Conservation (phyloP, 306 rosid genomes). For the Dicorynia guianensis region DNA sequence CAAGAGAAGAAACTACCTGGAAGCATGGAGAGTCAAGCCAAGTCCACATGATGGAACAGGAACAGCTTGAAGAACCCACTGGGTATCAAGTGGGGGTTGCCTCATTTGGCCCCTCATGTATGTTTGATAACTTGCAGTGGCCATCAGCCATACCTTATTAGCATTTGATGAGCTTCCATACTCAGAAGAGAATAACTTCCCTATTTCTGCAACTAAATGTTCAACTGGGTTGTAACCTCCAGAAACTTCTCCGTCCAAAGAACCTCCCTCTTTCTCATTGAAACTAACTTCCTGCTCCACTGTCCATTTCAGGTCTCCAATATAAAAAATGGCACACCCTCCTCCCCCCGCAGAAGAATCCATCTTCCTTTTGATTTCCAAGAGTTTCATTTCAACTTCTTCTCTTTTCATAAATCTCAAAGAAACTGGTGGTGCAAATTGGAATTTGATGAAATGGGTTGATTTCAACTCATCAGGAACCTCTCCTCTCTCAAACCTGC, state of each 20-base stretch:
- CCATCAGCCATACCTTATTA: constrained; percentile 71
- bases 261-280: constrained; percentile 44
- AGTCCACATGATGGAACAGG: constrained; percentile 89
- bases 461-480: constrained; percentile 71
- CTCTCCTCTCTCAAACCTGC: constrained; percentile 66
- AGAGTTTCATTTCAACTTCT: constrained; percentile 61
- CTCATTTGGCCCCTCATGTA: constrained; percentile 81
- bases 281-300: constrained; percentile 27
- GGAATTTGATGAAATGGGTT: constrained; percentile 57
- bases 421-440: constrained; percentile 56
- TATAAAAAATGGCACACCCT: constrained; percentile 58
- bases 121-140: constrained; percentile 76
- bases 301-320: constrained; percentile 81
- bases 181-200: constrained; percentile 60
- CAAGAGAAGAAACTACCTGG: constrained; percentile 56
- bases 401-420: constrained; percentile 67
- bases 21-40: constrained; percentile 75
- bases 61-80: constrained; percentile 87
- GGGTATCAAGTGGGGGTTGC: constrained; percentile 78
- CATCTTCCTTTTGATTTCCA: constrained; percentile 63
- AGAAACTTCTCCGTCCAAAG: constrained; percentile 36
- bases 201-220: constrained; percentile 70
- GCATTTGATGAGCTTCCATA: constrained; percentile 45
- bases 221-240: constrained; percentile 60
- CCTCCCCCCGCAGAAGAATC: constrained; percentile 51